phyloP scores from a whole-genome alignment of 805 yeast genomes.

The Ogataea philodendri region DNA sequence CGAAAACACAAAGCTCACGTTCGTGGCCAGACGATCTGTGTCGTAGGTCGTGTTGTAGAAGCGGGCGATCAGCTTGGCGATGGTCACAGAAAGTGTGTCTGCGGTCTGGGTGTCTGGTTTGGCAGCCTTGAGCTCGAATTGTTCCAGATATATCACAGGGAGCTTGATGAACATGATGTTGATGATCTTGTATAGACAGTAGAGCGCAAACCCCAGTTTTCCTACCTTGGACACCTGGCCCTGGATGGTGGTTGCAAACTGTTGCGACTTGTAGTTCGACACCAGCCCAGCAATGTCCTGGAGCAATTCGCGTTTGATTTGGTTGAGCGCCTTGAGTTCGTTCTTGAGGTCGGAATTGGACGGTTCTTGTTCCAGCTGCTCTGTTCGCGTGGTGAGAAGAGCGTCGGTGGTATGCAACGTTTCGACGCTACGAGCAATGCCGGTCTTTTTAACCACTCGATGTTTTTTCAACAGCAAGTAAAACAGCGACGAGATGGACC shows the following conservation, averaged over 20 bases:
- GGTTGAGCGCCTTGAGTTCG: conserved; percentile 40
- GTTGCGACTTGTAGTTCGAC: conserved; percentile 11
- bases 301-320: conserved; percentile 27
- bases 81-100: conserved; percentile 50
- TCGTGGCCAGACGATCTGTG: conserved; percentile 42
- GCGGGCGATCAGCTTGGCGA: conserved; percentile 39
- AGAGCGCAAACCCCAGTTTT: conserved; percentile 37
- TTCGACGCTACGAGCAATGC: conserved; percentile 35
- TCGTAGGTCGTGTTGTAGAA: conserved; percentile 29
- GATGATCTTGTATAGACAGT: conserved; percentile 48
- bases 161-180: conserved; percentile 42
- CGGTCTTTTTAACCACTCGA: conserved; percentile 31
- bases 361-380: conserved; percentile 28
- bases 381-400: conserved; percentile 35
- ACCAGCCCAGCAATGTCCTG: conserved; percentile 19
- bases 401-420: conserved; percentile 42
- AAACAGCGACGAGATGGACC: conserved; percentile 47
- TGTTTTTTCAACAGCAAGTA: conserved; percentile 25
- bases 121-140: conserved; percentile 7
- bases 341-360: conserved; percentile 32
- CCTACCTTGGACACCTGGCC: conserved; percentile 15
- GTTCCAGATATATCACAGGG: conserved; percentile 32
- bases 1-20: conserved; percentile 51
- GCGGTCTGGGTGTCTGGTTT: conserved; percentile 21
- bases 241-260: conserved; percentile 9